These are phyloP conservation scores for Salvia miltiorrhiza DNA, from an alignment of 257 asterid species.

Conservation along the genomic window DNA sequence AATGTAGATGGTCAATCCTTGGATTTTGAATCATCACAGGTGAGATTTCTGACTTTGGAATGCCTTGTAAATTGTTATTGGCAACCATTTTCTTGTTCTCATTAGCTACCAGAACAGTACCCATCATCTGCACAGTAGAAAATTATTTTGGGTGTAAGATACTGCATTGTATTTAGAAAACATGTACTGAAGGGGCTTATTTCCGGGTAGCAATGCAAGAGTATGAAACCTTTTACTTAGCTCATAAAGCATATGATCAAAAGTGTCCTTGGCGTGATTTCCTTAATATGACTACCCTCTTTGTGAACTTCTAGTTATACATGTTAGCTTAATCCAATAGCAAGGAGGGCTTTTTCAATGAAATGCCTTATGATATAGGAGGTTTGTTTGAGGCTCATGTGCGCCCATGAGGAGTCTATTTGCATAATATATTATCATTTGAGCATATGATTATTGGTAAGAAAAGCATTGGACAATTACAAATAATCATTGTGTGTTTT, in stretches of 20 bases:
- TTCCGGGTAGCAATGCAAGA: neutral
- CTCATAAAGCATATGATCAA: neutral
- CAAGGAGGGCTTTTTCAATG: neutral
- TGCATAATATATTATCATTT: neutral
- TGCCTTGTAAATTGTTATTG: too few species aligned
- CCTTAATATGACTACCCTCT: neutral
- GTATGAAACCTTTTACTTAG: neutral
- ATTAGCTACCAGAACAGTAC: too few species aligned
- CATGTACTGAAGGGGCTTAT: neutral
- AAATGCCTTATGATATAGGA: neutral
- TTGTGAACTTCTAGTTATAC: neutral
- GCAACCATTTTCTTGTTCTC: too few species aligned
- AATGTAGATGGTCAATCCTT: too few species aligned
- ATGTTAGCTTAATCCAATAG: neutral
- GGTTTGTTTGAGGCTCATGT: neutral
- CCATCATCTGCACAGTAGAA: too few species aligned
- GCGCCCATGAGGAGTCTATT: neutral
- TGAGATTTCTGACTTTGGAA: too few species aligned
- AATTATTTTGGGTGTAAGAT: too few species aligned
- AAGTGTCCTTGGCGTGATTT: neutral
- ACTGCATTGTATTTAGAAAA: neutral
- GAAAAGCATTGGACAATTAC: neutral
- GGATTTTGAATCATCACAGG: too few species aligned
- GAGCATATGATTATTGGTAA: neutral
- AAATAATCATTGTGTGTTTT: neutral